Percentiles rank a stretch among this genome's conserved stretches.
Evolutionary conservation across 2,329 filamentous ascomycete species (phyloP).

Genomic region (Nigrospora osmanthi): DNA sequence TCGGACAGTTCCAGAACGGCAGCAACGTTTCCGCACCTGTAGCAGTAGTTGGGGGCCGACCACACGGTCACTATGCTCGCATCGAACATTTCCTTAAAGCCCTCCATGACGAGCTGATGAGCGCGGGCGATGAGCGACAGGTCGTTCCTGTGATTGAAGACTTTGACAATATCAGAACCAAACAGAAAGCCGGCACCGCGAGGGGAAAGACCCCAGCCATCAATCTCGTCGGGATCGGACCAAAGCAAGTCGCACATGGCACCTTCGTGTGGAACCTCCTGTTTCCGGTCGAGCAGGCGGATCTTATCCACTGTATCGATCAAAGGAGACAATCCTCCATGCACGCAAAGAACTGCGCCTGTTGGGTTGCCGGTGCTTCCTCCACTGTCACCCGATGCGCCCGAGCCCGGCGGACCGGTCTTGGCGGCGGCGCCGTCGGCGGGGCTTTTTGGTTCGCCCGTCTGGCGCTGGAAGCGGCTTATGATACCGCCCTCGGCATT

Average conservation of each 20-base stretch:
- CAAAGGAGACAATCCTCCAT: conserved; percentile 84
- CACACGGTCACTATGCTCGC: conserved; percentile 96
- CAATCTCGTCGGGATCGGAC: conserved; percentile 97
- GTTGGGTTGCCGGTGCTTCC: conserved; percentile 59
- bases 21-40: conserved; percentile 90
- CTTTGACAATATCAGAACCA: conserved; percentile 92
- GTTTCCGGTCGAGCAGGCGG: conserved; percentile 86
- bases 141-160: conserved; percentile 95
- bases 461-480: conserved; percentile 56
- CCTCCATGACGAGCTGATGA: conserved; percentile 98
- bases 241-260: conserved; percentile 98
- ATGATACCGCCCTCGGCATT: conserved; percentile 77
- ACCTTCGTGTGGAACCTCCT: conserved; percentile 96
- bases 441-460: conserved; percentile 17
- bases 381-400: conserved; percentile 63
- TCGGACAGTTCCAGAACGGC: conserved; percentile 90
- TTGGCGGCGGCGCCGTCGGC: conserved; percentile 34
- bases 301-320: conserved; percentile 96
- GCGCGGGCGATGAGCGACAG: conserved; percentile 93
- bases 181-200: conserved; percentile 94
- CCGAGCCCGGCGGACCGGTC: conserved; percentile 71
- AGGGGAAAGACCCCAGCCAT: conserved; percentile 91
- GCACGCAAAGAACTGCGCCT: conserved; percentile 88
- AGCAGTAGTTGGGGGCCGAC: conserved; percentile 96
- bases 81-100: conserved; percentile 99